Conservation (phyloP, 148 eudicot genomes). For the Rhododendron simsii region DNA sequence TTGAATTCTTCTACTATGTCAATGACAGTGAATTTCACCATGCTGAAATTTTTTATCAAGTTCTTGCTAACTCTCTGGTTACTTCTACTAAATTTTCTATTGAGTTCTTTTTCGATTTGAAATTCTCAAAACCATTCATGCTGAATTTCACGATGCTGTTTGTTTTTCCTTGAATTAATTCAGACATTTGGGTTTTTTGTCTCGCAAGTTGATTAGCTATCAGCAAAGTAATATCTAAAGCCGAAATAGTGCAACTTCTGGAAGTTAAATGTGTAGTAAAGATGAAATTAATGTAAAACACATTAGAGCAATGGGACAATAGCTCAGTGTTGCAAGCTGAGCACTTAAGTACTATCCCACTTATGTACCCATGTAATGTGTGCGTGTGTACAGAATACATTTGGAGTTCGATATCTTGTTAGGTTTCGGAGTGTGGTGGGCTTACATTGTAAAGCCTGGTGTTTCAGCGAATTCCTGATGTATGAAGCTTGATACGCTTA, state of each 20-base stretch:
- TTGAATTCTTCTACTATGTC: neutral
- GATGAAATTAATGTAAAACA: neutral
- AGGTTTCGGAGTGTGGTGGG: neutral
- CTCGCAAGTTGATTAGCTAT: neutral
- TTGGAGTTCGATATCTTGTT: too few relatives aligned
- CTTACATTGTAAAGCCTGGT: neutral
- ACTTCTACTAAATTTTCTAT: neutral
- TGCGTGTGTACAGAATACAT: too few relatives aligned
- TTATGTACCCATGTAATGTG: too few relatives aligned
- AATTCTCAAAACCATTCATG: neutral
- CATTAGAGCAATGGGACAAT: too few relatives aligned
- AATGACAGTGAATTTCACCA: neutral
- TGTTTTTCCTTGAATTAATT: neutral
- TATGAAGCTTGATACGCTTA: neutral
- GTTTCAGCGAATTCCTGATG: neutral
- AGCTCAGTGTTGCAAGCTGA: too few relatives aligned
- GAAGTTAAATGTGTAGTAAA: neutral
- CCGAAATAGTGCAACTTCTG: neutral
- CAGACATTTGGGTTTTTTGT: neutral
- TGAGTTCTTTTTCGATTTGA: neutral
- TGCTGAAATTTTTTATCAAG: too few relatives aligned
- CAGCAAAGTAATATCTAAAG: neutral
- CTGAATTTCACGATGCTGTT: neutral
- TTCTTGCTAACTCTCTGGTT: too few relatives aligned
- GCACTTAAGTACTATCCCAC: too few relatives aligned